Conservation (phyloP, 2,329 filamentous ascomycete genomes). For the Shiraia bambusicola region DNA sequence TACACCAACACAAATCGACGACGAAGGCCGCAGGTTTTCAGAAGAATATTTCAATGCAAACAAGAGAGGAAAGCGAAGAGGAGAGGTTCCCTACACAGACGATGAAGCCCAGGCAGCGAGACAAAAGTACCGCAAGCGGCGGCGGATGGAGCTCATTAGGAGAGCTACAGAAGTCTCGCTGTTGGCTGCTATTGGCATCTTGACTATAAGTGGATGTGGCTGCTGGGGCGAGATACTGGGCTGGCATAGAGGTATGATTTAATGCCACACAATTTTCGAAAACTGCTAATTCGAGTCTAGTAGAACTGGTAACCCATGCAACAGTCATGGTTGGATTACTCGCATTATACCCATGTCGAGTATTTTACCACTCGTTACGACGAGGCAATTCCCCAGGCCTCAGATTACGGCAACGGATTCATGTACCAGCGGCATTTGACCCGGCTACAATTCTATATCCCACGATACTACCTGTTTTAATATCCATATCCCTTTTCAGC, state of each 20-base stretch:
- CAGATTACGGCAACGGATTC: constrained; percentile 51
- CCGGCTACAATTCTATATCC: constrained; percentile 91
- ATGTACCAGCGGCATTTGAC: constrained; percentile 78
- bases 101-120: constrained; percentile 47
- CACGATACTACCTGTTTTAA: constrained; percentile 70
- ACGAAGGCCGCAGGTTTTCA: constrained; percentile 45
- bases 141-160: constrained; percentile 86
- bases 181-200: constrained; percentile 54
- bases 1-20: constrained; percentile 51
- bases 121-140: constrained; percentile 76
- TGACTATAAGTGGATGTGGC: constrained; percentile 46
- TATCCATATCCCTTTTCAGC: constrained; percentile 71
- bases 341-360: constrained; percentile 42
- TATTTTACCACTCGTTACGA: constrained; percentile 37
- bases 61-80: constrained; percentile 17
- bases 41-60: constrained; percentile 41
- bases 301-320: constrained; percentile 46
- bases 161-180: constrained; percentile 58
- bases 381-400: constrained; percentile 24
- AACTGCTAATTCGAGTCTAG: constrained; percentile 17
- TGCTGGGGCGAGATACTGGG: constrained; percentile 37
- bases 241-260: constrained; percentile 45
- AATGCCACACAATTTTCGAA: neutral
- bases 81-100: constrained; percentile 28
- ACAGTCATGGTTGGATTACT: constrained; percentile 33